Percentiles rank a stretch among this genome's conserved stretches.
Evolutionary conservation across 768 basidiomycete species (phyloP).

Genomic region (Hydnomerulius pinastri): DNA sequence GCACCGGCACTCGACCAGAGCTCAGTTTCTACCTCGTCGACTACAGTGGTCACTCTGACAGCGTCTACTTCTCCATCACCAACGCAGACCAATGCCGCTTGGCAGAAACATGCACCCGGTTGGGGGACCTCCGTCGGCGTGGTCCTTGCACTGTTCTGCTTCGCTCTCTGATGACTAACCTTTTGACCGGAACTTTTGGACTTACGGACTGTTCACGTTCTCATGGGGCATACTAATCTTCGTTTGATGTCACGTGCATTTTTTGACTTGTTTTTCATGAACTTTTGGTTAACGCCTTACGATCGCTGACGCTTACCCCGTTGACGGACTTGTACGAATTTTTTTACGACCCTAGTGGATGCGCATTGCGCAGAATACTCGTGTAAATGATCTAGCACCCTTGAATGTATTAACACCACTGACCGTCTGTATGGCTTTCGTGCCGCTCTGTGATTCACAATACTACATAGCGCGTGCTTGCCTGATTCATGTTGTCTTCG

Average conservation of each 20-base stretch:
- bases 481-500: too few relatives aligned
- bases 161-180: slow-evolving; percentile 20
- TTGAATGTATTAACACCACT: slow-evolving; percentile 23
- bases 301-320: background rate
- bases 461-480: too few relatives aligned
- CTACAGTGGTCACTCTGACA: slow-evolving; percentile 8
- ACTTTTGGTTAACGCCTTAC: slow-evolving; percentile 5
- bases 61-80: slow-evolving; percentile 9
- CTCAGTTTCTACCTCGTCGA: background rate
- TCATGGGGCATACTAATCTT: slow-evolving; percentile 8
- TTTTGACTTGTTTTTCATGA: slow-evolving; percentile 20
- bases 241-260: slow-evolving; percentile 9
- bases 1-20: background rate
- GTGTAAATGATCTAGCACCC: slow-evolving; percentile 24
- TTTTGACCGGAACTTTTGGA: slow-evolving; percentile 11
- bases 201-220: slow-evolving; percentile 10
- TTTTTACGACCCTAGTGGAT: slow-evolving; percentile 16
- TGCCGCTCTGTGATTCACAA: background rate
- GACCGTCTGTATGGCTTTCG: background rate
- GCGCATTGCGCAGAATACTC: slow-evolving; percentile 17
- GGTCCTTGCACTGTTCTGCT: slow-evolving; percentile 16
- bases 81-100: slow-evolving; percentile 24
- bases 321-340: slow-evolving; percentile 14
- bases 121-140: slow-evolving; percentile 15
- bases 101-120: slow-evolving; percentile 22